A percentile compares a stretch with the other conserved stretches of the same genome.
Conservation (phyloP, 2,329 filamentous ascomycete species). For the Stachybotrys echinatus region DNA sequence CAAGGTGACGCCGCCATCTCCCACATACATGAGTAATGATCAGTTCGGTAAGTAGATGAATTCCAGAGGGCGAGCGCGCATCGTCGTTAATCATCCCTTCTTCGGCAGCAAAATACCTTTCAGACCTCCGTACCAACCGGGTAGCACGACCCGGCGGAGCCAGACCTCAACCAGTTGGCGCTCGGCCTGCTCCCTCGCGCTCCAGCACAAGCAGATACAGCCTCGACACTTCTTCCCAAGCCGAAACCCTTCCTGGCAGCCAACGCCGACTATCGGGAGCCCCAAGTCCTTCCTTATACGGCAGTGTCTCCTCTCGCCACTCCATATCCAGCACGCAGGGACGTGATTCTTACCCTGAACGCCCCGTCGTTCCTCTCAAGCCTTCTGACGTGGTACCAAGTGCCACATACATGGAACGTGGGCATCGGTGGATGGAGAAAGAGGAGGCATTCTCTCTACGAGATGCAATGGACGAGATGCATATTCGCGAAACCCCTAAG, state of each 20-base stretch:
- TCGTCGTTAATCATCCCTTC: slow-evolving; percentile 1
- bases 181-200: slow-evolving; percentile 25
- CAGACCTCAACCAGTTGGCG: slow-evolving; percentile 50
- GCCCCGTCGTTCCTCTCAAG: slow-evolving; percentile 38
- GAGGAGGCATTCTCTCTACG: slow-evolving; percentile 68
- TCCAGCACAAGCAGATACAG: slow-evolving; percentile 22
- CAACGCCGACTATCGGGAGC: slow-evolving; percentile 15
- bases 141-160: slow-evolving; percentile 65
- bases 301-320: slow-evolving; percentile 45
- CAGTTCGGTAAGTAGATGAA: slow-evolving; percentile 51
- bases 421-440: slow-evolving; percentile 74
- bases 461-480: slow-evolving; percentile 69
- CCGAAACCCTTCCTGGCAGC: slow-evolving; percentile 11
- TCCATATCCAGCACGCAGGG: slow-evolving; percentile 38
- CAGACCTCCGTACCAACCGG: slow-evolving; percentile 64
- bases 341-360: slow-evolving; percentile 47
- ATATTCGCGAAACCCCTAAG: slow-evolving; percentile 39
- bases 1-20: slow-evolving; percentile 56
- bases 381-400: slow-evolving; percentile 59
- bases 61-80: not conserved
- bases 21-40: slow-evolving; percentile 61
- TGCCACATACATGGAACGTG: slow-evolving; percentile 67
- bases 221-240: slow-evolving; percentile 22
- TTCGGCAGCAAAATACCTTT: slow-evolving; percentile 59
- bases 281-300: slow-evolving; percentile 32